Conservation (phyloP, 2,329 filamentous ascomycete species). For the Colletotrichum spaethianum region DNA sequence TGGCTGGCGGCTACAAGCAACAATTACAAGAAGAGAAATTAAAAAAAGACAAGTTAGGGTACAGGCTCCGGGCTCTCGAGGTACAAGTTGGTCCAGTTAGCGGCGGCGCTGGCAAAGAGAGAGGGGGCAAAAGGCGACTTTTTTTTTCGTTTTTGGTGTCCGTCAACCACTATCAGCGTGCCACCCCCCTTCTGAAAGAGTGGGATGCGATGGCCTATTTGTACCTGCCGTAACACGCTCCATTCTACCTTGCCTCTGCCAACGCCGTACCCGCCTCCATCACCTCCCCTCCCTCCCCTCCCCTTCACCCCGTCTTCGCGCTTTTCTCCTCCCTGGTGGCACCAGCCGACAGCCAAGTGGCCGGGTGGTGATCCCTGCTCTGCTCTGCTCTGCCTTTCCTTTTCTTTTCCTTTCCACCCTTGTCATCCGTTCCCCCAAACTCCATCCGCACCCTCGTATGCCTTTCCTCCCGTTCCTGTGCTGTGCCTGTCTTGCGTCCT, state of each 20-base stretch:
- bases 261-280: neutral
- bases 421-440: neutral
- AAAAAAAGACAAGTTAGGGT: conserved; percentile 10
- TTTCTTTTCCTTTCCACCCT: neutral
- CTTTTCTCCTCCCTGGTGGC: neutral
- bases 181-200: conserved; percentile 36
- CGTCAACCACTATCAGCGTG: conserved; percentile 28
- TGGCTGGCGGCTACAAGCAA: too few relatives aligned
- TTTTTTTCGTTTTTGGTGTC: conserved; percentile 7
- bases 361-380: too few relatives aligned
- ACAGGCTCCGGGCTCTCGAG: neutral
- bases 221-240: conserved; percentile 33
- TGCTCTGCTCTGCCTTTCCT: too few relatives aligned
- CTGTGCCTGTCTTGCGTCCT: neutral
- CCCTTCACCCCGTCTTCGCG: too few relatives aligned
- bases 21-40: neutral
- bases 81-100: conserved; percentile 10
- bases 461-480: too few relatives aligned
- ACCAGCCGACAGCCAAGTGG: conserved; percentile 26
- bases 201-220: conserved; percentile 38
- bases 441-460: too few relatives aligned
- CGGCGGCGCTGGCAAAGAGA: conserved; percentile 1
- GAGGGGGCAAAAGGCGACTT: neutral
- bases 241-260: conserved; percentile 2
- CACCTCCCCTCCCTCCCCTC: too few relatives aligned